Percentiles rank a stretch among this genome's conserved stretches.
These are phyloP conservation scores for Planoprotostelium fungivorum DNA, from an alignment of 78 protist species.

Conservation along the genomic window DNA sequence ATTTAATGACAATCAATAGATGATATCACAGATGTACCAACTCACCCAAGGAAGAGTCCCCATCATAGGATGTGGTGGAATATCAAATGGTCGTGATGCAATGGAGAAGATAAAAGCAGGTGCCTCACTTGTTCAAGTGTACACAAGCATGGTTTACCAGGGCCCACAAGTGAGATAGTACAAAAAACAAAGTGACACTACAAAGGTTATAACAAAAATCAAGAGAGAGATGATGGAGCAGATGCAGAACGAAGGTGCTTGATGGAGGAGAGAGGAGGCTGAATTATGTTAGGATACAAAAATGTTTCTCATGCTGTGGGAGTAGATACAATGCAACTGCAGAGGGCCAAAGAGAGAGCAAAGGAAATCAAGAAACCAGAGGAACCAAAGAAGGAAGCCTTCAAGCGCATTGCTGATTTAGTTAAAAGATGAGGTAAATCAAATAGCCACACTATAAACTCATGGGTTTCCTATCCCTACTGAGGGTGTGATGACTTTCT, in stretches of 20 bases:
- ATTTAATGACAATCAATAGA: too few relatives aligned
- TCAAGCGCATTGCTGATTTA: too few relatives aligned
- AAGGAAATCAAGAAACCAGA: too few relatives aligned
- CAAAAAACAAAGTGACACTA: neutral
- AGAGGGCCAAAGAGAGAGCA: too few relatives aligned
- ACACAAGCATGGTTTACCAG: neutral
- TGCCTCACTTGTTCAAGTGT: slow-evolving; percentile 1
- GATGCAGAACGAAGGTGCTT: neutral
- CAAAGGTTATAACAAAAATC: neutral
- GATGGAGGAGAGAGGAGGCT: neutral
- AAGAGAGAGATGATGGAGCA: neutral
- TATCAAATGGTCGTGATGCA: neutral
- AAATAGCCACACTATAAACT: too few relatives aligned
- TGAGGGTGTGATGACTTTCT: too few relatives aligned
- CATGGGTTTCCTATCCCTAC: too few relatives aligned
- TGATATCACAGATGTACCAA: slow-evolving; percentile 47
- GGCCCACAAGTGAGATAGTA: neutral
- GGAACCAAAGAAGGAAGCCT: too few relatives aligned
- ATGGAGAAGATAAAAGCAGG: slow-evolving; percentile 6
- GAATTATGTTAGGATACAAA: neutral
- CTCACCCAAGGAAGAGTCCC: slow-evolving; percentile 53
- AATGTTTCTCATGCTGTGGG: neutral
- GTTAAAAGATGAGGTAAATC: too few relatives aligned
- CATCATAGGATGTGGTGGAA: slow-evolving; percentile 4
- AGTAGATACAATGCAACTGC: neutral